Evolutionary conservation across 1,284 basidiomycete species (phyloP).

Genomic region (Boletus semigastroideus): DNA sequence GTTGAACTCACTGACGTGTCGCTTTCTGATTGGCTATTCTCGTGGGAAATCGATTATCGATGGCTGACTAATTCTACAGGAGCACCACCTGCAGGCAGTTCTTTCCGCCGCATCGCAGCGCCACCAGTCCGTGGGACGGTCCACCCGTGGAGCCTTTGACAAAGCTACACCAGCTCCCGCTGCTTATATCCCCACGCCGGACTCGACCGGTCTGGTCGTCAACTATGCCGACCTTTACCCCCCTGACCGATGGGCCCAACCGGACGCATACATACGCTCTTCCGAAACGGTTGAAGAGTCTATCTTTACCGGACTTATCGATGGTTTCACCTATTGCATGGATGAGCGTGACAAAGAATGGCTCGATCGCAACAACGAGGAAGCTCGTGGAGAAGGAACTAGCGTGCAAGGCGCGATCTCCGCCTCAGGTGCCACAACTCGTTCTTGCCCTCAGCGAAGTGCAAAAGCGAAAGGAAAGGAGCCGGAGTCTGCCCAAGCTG

Average conservation of each 20-base stretch:
- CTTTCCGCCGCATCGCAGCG: conserved; percentile 71
- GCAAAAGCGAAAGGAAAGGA: conserved; percentile 80
- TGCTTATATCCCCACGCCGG: conserved; percentile 90
- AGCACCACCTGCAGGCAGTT: conserved; percentile 90
- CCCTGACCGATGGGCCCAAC: conserved; percentile 69
- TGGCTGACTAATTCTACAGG: conserved; percentile 72
- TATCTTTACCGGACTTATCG: conserved; percentile 52
- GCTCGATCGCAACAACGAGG: conserved; percentile 90
- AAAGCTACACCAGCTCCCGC: conserved; percentile 47
- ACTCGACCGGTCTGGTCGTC: conserved; percentile 79
- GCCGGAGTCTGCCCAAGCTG: conserved; percentile 57
- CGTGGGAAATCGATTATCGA: conserved; percentile 53
- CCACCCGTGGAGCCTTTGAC: conserved; percentile 42
- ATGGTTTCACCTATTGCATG: conserved; percentile 86
- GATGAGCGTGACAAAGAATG: conserved; percentile 96
- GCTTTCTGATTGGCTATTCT: conserved; percentile 44
- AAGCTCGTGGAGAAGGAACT: conserved; percentile 83
- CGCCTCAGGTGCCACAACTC: conserved; percentile 42
- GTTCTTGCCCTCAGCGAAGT: conserved; percentile 58
- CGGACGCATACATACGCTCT: conserved; percentile 78
- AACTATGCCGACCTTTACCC: conserved; percentile 78
- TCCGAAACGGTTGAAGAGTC: conserved; percentile 90
- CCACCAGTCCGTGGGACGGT: conserved; percentile 43
- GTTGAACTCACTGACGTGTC: conserved; percentile 49
- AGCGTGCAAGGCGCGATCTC: conserved; percentile 71